Conservation (phyloP, 495 filamentous ascomycete genomes). For the Venustampulla echinocandica region DNA sequence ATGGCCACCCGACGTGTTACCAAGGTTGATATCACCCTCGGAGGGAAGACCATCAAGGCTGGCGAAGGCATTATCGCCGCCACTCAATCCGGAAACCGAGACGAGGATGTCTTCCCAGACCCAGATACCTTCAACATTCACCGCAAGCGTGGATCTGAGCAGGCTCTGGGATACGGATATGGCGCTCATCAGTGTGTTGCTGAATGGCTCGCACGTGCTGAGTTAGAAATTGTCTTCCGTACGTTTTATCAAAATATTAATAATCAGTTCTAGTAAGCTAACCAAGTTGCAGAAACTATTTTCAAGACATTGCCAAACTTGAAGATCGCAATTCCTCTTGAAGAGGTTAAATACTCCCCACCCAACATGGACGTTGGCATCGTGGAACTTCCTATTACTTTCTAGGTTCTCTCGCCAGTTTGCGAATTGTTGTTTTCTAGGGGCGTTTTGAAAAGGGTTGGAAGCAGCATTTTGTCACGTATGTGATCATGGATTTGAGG, state of each 20-base stretch:
- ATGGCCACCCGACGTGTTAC: slow-evolving; percentile 35
- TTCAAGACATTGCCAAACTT: slow-evolving; percentile 27
- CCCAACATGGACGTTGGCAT: slow-evolving; percentile 33
- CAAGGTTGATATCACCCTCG: slow-evolving; percentile 34
- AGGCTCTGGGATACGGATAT: slow-evolving; percentile 35
- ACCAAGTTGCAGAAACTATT: slow-evolving; percentile 21
- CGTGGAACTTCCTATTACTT: slow-evolving; percentile 23
- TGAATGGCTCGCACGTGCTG: slow-evolving; percentile 25
- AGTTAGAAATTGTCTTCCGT: not conserved
- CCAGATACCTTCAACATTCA: slow-evolving; percentile 36
- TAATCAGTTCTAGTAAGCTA: not conserved
- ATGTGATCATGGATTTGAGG: too few species aligned
- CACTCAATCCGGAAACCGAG: slow-evolving; percentile 37
- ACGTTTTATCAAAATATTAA: not conserved
- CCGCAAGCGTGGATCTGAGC: slow-evolving; percentile 26
- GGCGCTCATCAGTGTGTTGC: slow-evolving; percentile 38
- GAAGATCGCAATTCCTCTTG: slow-evolving; percentile 28
- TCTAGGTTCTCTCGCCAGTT: too few species aligned
- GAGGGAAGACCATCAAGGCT: slow-evolving; percentile 33
- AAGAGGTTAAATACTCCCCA: slow-evolving; percentile 30
- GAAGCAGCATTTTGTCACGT: too few species aligned
- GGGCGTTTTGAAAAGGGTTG: too few species aligned
- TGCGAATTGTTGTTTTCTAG: too few species aligned
- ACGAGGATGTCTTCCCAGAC: slow-evolving; percentile 34
- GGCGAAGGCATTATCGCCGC: slow-evolving; percentile 38